These are phyloP conservation scores for Urochloa ruziziensis DNA, from an alignment of 176 grass and related monocot species.

Conservation along the genomic window DNA sequence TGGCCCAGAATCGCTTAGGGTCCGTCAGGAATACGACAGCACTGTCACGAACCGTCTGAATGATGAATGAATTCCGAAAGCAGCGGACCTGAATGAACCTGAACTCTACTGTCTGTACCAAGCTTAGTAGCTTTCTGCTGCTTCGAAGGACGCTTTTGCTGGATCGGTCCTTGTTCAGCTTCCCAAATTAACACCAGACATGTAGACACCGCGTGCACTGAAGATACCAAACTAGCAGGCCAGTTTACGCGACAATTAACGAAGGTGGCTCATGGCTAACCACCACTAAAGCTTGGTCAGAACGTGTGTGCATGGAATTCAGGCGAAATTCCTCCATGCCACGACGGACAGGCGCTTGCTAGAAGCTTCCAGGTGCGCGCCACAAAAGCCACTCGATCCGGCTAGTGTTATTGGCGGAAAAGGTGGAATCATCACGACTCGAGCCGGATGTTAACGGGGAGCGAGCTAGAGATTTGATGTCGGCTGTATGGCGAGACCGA, in stretches of 20 bases:
- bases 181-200: neutral
- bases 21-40: too few relatives aligned
- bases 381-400: neutral
- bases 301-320: slow-evolving; percentile 18
- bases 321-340: neutral
- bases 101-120: neutral
- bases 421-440: neutral
- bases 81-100: neutral
- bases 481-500: neutral
- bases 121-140: neutral
- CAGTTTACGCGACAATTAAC: neutral
- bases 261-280: neutral
- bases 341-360: neutral
- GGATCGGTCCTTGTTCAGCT: neutral
- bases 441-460: neutral
- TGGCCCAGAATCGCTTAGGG: neutral
- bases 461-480: neutral
- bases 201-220: too few relatives aligned
- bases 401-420: neutral
- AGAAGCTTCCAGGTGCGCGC: slow-evolving; percentile 35
- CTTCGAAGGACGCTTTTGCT: neutral
- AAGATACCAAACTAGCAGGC: neutral
- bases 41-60: neutral
- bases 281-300: slow-evolving; percentile 1
- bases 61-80: neutral